Evolutionary conservation across 2,329 filamentous ascomycete species (phyloP), one percentile per base, ranked within the genome.

Genomic region (Fusarium foetens): DNA sequence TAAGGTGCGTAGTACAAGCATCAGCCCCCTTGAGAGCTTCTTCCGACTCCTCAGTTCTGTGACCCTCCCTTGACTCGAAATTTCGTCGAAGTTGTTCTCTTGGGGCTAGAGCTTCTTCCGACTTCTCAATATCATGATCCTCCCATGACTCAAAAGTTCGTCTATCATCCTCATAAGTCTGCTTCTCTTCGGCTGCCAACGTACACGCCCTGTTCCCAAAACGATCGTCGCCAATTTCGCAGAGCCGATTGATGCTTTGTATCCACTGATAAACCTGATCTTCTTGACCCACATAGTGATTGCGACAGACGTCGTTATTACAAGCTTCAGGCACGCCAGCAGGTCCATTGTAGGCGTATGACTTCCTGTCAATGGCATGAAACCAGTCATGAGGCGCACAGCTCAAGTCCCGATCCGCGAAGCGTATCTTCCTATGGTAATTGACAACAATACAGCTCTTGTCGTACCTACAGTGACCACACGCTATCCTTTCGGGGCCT

Each of bases 201-300:
- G 0, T 17, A 49, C 45, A 23, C 5, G 10, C 17, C 3, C 5
- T 23, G 10, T 49, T 14, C 10, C 27, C 17, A 17, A 17, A 17
- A 2, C 14, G 12, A 17, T 23, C 3, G 0, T 12, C 2, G n/a
- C 19, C n/a, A 6, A 14, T 35, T 35, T 19, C 0, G 9, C 29
- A 51, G 31, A 25, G 4, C 48, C 8, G 8, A 51, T 35, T 51
- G 10, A 35, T 8, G 6, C 0, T 23, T 10, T 23, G n/a, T 23
- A 7, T 16, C 29, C n/a, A 14, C 16, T 7, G 29, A 19, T 9
- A 11, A 33, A 7, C 1, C 11, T 19, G n/a, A 1, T 36, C 48
- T 36, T 52, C 31, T 14, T 21, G 36, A 1, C 33, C 33, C 5
- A 33, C 12, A 3, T 51, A 35, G 16, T 3, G 23, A 14, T 35